Evolutionary conservation across 169 alveolate species (phyloP), one percentile per base, ranked within the genome.

Genomic region (Plasmodium cynomolgi): DNA sequence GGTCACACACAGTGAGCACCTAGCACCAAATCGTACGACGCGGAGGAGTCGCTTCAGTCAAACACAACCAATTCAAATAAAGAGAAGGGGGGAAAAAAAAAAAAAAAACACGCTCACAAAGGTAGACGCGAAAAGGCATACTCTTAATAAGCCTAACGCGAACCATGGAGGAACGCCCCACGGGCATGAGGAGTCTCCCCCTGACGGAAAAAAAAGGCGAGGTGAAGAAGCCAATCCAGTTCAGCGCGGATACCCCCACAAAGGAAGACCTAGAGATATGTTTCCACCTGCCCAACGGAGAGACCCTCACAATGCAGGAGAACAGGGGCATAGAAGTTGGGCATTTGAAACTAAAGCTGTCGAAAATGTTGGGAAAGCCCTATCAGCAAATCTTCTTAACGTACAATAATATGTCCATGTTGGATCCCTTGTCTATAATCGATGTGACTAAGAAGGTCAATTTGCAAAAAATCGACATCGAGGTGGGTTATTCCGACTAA

Each of bases 291-390:
- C 93, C 93, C 37, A n/a, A 39, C 58, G 93, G 93, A 9, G 62
- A 74, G 7, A 84, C 54, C 8, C 41, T 13, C 33, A 74, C 77
- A 73, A 5, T 73, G 20, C 0, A 13, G 37, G 93, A 84, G 62
- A 72, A 84, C 13, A 79, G 31, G 1, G 80, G 93, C 34, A 74
- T 84, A 41, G 93, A 84, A 84, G 84, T 84, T 73, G 93, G 93
- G 0, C 68, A 84, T 50, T 47, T 68, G 72, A 80, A 79, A 62
- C 62, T 84, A 37, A 80, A 47, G n/a, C 72, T 79, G 47, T 88
- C 88, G 6, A 37, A 37, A 58, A 37, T 41, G 23, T 58, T 79
- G 71, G 56, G 72, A 39, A 88, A n/a, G 31, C 81, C 81, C 9
- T 88, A 88, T 80, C 58, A 88, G 44, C 41, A 88, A 88, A 79